Evolutionary conservation across 345 rosid genomes (phyloP).

Genomic region (Mangifera indica): DNA sequence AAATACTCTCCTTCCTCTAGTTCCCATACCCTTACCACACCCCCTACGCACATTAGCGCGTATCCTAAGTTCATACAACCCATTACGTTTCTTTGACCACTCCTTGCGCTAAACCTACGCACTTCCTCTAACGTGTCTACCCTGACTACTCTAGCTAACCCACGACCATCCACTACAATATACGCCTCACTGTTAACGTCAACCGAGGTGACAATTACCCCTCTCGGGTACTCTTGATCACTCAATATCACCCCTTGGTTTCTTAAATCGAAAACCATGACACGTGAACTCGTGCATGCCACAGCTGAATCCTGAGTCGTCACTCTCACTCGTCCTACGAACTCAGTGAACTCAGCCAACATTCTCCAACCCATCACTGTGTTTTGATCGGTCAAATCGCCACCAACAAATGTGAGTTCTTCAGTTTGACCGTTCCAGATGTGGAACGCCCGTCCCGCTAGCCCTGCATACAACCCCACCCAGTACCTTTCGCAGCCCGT

Average conservation of each 20-base stretch:
- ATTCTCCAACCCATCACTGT: constrained; percentile 78
- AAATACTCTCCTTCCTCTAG: constrained; percentile 40
- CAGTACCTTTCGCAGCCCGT: constrained; percentile 73
- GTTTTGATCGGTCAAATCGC: constrained; percentile 63
- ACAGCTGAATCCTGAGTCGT: constrained; percentile 55
- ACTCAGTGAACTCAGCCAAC: constrained; percentile 56
- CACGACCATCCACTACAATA: constrained; percentile 51
- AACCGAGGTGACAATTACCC: constrained; percentile 44
- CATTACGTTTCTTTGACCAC: constrained; percentile 27
- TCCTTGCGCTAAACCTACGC: constrained; percentile 48
- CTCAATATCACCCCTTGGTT: constrained; percentile 43
- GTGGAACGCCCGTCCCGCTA: constrained; percentile 66
- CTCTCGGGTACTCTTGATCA: constrained; percentile 40
- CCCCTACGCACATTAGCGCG: constrained; percentile 66
- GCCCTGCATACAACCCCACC: constrained; percentile 93
- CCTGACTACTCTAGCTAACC: constrained; percentile 56
- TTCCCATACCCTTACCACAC: constrained; percentile 64
- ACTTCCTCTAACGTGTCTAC: constrained; percentile 38
- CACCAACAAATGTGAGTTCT: constrained; percentile 49
- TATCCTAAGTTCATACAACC: constrained; percentile 70
- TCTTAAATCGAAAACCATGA: constrained; percentile 52
- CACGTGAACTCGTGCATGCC: constrained; percentile 61
- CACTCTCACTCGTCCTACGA: constrained; percentile 64
- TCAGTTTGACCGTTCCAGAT: constrained; percentile 68
- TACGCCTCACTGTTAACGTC: constrained; percentile 52